These are phyloP conservation scores for Fusarium nurragi DNA, from an alignment of 2,329 filamentous ascomycete species.

Conservation along the genomic window DNA sequence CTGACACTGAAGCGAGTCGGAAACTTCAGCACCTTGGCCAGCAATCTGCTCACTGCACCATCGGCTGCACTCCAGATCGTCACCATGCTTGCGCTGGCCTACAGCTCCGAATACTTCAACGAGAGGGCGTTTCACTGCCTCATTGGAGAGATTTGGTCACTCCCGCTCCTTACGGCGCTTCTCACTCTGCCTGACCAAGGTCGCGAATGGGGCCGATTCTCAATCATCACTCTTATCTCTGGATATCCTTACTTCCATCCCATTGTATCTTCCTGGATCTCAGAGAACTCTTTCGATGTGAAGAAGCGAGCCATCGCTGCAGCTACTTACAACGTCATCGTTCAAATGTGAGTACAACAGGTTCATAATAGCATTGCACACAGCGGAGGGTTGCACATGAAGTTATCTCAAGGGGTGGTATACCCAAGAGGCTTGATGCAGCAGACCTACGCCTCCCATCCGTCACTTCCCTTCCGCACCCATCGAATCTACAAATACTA, in stretches of 20 bases:
- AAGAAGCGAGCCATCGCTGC: conserved; percentile 60
- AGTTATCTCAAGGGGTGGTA: too few species aligned
- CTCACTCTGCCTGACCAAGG: conserved; percentile 58
- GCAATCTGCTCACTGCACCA: conserved; percentile 71
- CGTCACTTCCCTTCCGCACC: background rate
- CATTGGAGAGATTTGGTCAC: conserved; percentile 61
- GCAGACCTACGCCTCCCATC: too few species aligned
- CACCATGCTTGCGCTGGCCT: conserved; percentile 64
- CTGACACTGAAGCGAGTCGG: conserved; percentile 65
- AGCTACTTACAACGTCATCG: conserved; percentile 59
- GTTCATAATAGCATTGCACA: too few species aligned
- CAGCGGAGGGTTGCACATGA: too few species aligned
- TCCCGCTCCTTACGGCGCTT: conserved; percentile 62
- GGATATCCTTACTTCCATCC: conserved; percentile 69
- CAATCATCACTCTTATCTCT: conserved; percentile 61
- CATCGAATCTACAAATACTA: background rate
- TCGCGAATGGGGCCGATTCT: conserved; percentile 62
- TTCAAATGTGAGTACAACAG: conserved; percentile 49
- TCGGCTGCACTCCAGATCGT: conserved; percentile 65
- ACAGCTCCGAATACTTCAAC: conserved; percentile 64
- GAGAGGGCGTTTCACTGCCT: conserved; percentile 64
- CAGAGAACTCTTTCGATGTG: conserved; percentile 60
- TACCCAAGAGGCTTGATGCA: too few species aligned
- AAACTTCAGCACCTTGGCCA: conserved; percentile 64
- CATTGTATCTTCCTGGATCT: conserved; percentile 61